These are phyloP conservation scores for Periglandula ipomoeae DNA, from an alignment of 2,329 filamentous ascomycete genomes.

Conservation along the genomic window DNA sequence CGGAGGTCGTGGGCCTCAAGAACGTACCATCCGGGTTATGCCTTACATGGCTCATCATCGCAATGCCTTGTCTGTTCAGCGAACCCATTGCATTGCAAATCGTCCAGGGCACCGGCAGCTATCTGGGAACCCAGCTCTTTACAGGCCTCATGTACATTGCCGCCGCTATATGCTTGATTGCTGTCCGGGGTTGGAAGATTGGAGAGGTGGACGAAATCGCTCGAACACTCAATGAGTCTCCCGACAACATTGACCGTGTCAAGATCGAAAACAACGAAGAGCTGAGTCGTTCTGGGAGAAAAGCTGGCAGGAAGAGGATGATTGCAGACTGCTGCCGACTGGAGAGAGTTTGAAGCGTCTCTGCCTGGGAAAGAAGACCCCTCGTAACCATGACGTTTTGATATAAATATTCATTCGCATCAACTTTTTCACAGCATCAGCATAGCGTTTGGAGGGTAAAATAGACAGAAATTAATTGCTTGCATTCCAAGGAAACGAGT, in stretches of 20 bases:
- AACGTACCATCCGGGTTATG: conserved; percentile 59
- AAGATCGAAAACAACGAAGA: conserved; percentile 22
- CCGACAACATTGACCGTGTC: conserved; percentile 21
- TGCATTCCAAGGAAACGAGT: too few species aligned
- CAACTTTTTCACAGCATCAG: not conserved
- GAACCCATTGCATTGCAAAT: conserved; percentile 56
- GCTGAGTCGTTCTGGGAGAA: conserved; percentile 18
- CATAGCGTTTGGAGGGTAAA: not conserved
- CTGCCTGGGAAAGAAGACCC: not conserved
- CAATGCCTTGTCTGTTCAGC: conserved; percentile 60
- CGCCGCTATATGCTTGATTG: conserved; percentile 26
- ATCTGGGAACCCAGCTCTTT: conserved; percentile 47
- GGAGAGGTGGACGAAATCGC: conserved; percentile 23
- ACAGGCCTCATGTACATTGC: conserved; percentile 51
- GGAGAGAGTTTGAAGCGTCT: conserved; percentile 16
- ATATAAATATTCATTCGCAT: too few species aligned
- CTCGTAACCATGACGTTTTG: too few species aligned
- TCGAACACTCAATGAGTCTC: conserved; percentile 20
- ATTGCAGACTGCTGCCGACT: conserved; percentile 21
- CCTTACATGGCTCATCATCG: conserved; percentile 62
- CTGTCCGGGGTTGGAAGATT: conserved; percentile 30
- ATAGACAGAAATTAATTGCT: not conserved
- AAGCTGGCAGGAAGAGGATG: conserved; percentile 23
- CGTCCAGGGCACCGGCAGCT: conserved; percentile 32
- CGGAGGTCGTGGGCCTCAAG: conserved; percentile 64